Base-by-base conservation (phyloP, 1,284 basidiomycete species). In the Cutaneotrichosporon mucoides region DNA sequence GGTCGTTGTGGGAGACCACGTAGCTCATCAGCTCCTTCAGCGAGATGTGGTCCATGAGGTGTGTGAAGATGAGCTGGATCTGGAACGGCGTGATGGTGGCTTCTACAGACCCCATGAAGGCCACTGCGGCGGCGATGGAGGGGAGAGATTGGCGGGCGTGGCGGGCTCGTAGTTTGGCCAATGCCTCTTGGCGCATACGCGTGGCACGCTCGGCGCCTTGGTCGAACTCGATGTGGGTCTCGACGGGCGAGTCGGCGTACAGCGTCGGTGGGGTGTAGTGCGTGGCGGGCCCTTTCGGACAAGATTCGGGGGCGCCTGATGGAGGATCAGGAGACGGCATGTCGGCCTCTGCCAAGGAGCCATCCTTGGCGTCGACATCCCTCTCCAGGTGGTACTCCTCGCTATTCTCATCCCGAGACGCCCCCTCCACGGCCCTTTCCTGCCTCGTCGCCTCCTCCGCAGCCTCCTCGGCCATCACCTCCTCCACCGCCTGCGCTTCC, bases 161-260 rank as follows among this genome's bases (percentile, higher is more conserved):
- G 33, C 35, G 33, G 9, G 33, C 10, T 11, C 46, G 46, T 33
- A 48, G 33, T 12, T 24, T 33, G 33, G 34, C 46, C 46, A 48
- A 12, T 12, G 46, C 46, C 10, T 35, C 34, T 6, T 33, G 24
- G 10, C 46, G 46, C 46, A 48, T 48, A 6, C 34, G 33, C 33
- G 34, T 48, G 5, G 46, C 46, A 4, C 7, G 3, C 11, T 24
- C 46, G 33, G n/a, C n/a, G 33, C 33, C 33, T 13, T 36, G 4
- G 34, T 48, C 46, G 34, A 34, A 48, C 34, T 48, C 46, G 33
- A 48, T 33, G 34, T 48, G 46, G 33, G 34, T 48, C 46, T 48
- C 46, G 34, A 48, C 34, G 13, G 46, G 46, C 11, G 46, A 48
- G 46, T 48, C 46, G 46, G 46, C 46, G 46, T 48, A 48, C 46